phyloP scores from a whole-genome alignment of 176 grass and related monocot genomes.

The Musa schizocarpa region DNA sequence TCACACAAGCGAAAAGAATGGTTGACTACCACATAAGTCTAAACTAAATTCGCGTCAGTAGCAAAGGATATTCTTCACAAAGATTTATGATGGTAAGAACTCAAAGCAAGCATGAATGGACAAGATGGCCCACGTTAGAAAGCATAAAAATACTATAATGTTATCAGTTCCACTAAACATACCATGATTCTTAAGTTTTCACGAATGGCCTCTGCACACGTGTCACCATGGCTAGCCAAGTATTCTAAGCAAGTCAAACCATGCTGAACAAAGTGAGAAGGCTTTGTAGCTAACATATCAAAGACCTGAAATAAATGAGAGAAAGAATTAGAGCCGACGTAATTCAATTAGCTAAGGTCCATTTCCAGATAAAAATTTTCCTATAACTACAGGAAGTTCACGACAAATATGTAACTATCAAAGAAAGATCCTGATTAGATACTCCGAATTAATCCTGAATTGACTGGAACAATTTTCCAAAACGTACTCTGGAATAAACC shows the following conservation, averaged over 20 bases:
- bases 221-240: constrained; percentile 43
- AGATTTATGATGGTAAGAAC: not conserved
- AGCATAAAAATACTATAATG: constrained; percentile 8
- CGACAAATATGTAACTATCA: not conserved
- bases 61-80: not conserved
- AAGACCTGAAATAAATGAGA: constrained; percentile 50
- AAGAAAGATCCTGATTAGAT: not conserved
- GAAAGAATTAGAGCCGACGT: constrained; percentile 2
- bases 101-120: not conserved
- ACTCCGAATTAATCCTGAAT: not conserved
- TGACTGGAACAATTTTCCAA: not conserved
- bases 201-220: constrained; percentile 39
- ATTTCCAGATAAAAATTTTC: not conserved
- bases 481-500: not conserved
- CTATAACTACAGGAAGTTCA: not conserved
- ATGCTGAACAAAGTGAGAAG: constrained; percentile 73
- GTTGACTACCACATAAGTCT: not conserved
- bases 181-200: constrained; percentile 79
- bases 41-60: too few relatives aligned
- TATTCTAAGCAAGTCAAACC: constrained; percentile 61
- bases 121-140: not conserved
- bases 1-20: not conserved
- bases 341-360: not conserved
- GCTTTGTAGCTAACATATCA: constrained; percentile 61
- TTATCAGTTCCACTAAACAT: constrained; percentile 23